Conservation (phyloP, 1,284 basidiomycete species). For the Ceratobasidium sp. region DNA sequence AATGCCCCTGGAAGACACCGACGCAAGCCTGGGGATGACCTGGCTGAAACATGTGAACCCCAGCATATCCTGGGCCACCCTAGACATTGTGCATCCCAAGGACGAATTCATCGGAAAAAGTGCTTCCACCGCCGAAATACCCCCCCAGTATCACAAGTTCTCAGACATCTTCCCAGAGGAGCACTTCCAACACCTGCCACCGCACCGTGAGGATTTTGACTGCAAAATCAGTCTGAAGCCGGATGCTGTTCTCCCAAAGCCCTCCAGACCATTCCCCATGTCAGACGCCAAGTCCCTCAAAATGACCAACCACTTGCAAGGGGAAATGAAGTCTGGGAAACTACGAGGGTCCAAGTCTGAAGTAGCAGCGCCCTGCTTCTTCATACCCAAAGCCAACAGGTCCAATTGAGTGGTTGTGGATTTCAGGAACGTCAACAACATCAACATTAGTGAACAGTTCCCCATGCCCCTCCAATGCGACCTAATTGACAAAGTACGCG, state of each 20-base stretch:
- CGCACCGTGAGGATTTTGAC: too few relatives aligned
- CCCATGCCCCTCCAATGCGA: conserved; percentile 30
- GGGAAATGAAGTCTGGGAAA: background rate
- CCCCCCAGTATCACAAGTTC: too few relatives aligned
- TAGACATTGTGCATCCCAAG: too few relatives aligned
- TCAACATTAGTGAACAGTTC: conserved; percentile 25
- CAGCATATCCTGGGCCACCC: too few relatives aligned
- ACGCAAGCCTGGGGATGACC: too few relatives aligned
- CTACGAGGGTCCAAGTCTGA: background rate
- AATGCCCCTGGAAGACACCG: too few relatives aligned
- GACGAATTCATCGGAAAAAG: too few relatives aligned
- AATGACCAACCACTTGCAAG: background rate
- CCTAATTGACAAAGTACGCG: conserved; percentile 21
- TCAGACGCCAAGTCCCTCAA: background rate
- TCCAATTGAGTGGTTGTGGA: conserved; percentile 13
- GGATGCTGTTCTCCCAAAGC: background rate
- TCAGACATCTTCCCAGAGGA: too few relatives aligned
- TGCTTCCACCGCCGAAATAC: too few relatives aligned
- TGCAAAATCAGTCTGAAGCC: background rate
- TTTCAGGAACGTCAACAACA: conserved; percentile 28
- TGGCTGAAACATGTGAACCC: too few relatives aligned
- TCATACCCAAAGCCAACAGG: conserved; percentile 32
- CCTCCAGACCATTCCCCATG: background rate
- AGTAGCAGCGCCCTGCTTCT: conserved; percentile 23
- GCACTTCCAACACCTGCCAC: too few relatives aligned